Conservation (phyloP, 2,329 filamentous ascomycete species). For the Nothophoma quercina region DNA sequence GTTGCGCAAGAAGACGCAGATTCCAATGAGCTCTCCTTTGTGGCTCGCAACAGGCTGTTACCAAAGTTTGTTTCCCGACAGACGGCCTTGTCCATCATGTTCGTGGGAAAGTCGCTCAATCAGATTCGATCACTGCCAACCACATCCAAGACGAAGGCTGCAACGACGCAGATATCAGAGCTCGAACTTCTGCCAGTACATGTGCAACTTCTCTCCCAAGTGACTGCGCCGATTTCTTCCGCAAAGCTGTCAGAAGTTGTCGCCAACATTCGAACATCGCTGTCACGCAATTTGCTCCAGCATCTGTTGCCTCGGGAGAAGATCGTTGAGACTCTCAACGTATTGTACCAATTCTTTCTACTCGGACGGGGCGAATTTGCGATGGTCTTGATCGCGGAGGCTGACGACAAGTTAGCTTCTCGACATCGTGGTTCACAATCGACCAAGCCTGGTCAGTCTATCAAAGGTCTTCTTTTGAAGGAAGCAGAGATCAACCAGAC, state of each 20-base stretch:
- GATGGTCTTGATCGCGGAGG: slow-evolving; percentile 82
- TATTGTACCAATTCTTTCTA: slow-evolving; percentile 87
- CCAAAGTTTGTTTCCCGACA: slow-evolving; percentile 80
- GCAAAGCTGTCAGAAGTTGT: slow-evolving; percentile 75
- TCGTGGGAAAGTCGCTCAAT: slow-evolving; percentile 88
- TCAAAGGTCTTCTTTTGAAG: slow-evolving; percentile 75
- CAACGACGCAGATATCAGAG: slow-evolving; percentile 51
- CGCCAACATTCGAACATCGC: slow-evolving; percentile 76
- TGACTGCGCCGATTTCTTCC: slow-evolving; percentile 77
- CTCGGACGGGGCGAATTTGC: slow-evolving; percentile 91
- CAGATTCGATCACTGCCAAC: slow-evolving; percentile 68
- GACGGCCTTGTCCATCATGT: slow-evolving; percentile 83
- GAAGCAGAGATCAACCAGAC: slow-evolving; percentile 85
- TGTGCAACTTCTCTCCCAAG: slow-evolving; percentile 70
- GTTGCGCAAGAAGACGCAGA: slow-evolving; percentile 58
- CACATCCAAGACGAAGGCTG: slow-evolving; percentile 37
- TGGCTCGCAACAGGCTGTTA: slow-evolving; percentile 60
- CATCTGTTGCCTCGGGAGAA: slow-evolving; percentile 79
- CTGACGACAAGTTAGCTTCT: slow-evolving; percentile 78
- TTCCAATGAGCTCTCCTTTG: slow-evolving; percentile 38
- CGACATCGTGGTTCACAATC: slow-evolving; percentile 65
- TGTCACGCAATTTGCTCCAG: slow-evolving; percentile 85
- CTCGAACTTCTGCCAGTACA: slow-evolving; percentile 72
- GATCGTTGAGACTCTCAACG: slow-evolving; percentile 77
- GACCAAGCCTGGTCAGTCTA: slow-evolving; percentile 54